Percentiles rank a stretch among this genome's conserved stretches.
Evolutionary conservation across 192 early-diverging fungal species (phyloP).

Genomic region (Podila epigama): DNA sequence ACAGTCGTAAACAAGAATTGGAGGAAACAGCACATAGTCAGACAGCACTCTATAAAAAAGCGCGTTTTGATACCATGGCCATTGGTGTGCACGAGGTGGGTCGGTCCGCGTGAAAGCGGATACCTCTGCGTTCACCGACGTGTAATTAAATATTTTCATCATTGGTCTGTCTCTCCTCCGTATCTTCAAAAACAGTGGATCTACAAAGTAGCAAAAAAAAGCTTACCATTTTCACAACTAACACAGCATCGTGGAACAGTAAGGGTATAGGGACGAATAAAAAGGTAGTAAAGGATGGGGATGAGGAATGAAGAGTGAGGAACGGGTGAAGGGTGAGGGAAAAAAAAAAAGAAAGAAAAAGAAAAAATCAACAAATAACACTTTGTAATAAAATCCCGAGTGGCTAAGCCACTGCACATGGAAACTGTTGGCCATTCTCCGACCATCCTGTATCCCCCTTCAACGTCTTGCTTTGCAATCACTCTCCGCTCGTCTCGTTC

Average conservation of each 20-base stretch:
- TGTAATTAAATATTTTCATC: constrained; percentile 45
- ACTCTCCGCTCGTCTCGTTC: no score
- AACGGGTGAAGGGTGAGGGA: background rate
- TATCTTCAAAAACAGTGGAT: no score
- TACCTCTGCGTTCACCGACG: constrained; percentile 52
- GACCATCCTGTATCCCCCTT: background rate
- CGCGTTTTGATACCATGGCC: constrained; percentile 49
- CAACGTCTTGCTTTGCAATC: background rate
- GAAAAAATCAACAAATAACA: constrained; percentile 13
- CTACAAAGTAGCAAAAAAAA: no score
- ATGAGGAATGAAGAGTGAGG: background rate
- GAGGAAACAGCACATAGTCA: constrained; percentile 16
- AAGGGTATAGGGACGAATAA: background rate
- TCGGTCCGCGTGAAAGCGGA: constrained; percentile 49
- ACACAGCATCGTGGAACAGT: background rate
- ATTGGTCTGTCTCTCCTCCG: background rate
- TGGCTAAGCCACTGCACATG: no score
- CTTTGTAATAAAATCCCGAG: background rate
- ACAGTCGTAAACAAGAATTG: background rate
- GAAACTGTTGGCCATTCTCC: no score
- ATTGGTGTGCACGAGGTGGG: constrained; percentile 52
- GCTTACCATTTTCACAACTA: constrained; percentile 3
- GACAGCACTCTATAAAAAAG: constrained; percentile 23
- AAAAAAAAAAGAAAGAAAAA: constrained; percentile 2
- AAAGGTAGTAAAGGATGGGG: background rate